Evolutionary conservation across 2,329 filamentous ascomycete genomes (phyloP).

Genomic region (Aspergillus quadrilineatus): DNA sequence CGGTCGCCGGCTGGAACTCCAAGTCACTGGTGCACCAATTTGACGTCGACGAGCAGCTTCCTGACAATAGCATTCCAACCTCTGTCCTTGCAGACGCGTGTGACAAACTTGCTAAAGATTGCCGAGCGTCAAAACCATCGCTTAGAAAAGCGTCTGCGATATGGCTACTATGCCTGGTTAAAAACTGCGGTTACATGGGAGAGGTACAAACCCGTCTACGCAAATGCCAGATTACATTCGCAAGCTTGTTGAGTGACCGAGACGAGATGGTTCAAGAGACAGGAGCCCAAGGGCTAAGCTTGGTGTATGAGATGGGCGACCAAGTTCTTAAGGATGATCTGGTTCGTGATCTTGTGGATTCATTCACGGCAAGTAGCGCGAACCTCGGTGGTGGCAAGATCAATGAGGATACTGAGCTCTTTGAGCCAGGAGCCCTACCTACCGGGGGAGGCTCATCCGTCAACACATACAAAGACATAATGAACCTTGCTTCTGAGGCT

Average conservation of each 20-base stretch:
- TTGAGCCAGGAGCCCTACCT: conserved; percentile 84
- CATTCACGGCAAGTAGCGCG: conserved; percentile 69
- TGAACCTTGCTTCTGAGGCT: conserved; percentile 91
- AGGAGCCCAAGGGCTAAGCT: conserved; percentile 81
- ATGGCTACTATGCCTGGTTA: conserved; percentile 88
- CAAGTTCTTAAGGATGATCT: conserved; percentile 75
- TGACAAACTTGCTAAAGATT: conserved; percentile 72
- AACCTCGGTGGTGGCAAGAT: conserved; percentile 73
- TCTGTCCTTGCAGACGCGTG: conserved; percentile 57
- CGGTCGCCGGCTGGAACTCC: conserved; percentile 78
- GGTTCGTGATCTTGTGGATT: conserved; percentile 81
- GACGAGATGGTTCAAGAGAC: conserved; percentile 97
- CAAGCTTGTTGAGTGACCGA: conserved; percentile 78
- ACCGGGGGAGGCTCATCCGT: conserved; percentile 87
- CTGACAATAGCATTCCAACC: conserved; percentile 37
- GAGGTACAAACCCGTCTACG: conserved; percentile 73
- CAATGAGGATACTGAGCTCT: conserved; percentile 85
- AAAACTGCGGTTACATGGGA: conserved; percentile 78
- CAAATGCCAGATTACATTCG: conserved; percentile 82
- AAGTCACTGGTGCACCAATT: conserved; percentile 71
- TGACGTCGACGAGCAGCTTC: conserved; percentile 64
- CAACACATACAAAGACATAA: conserved; percentile 96
- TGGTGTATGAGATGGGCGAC: conserved; percentile 93
- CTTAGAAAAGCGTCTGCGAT: conserved; percentile 90
- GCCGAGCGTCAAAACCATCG: conserved; percentile 81